Conservation (phyloP, 1,284 basidiomycete species). For the Apiotrichum gracile region DNA sequence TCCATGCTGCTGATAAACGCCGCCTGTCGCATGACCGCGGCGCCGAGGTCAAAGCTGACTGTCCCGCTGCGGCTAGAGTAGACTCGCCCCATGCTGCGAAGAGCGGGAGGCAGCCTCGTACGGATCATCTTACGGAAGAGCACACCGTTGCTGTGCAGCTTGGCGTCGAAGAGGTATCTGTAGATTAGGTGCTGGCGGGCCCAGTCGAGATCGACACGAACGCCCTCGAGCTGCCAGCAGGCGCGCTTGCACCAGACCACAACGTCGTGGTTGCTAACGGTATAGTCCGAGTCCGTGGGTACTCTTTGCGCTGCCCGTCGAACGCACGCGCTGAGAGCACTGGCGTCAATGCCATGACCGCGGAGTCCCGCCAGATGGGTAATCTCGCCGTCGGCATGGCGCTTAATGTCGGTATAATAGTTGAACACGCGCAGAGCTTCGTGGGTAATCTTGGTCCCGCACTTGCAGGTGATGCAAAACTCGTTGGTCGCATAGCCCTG, state of each 20-base stretch:
- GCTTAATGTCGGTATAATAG: conserved; percentile 57
- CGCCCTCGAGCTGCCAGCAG: too few relatives aligned
- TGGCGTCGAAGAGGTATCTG: too few relatives aligned
- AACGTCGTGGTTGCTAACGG: too few relatives aligned
- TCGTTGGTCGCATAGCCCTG: conserved; percentile 10
- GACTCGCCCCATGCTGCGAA: not conserved
- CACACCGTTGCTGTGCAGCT: not conserved
- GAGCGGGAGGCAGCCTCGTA: not conserved
- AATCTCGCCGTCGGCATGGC: not conserved
- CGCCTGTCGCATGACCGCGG: conserved; percentile 28
- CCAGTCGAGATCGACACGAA: not conserved
- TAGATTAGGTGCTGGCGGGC: not conserved
- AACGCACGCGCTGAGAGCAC: too few relatives aligned
- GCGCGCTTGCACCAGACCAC: too few relatives aligned
- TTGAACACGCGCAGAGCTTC: conserved; percentile 40
- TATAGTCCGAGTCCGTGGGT: not conserved
- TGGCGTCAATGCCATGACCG: too few relatives aligned
- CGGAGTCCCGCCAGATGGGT: conserved; percentile 3
- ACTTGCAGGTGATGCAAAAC: conserved; percentile 1
- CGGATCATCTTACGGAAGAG: not conserved
- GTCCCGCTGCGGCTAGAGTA: conserved; percentile 7
- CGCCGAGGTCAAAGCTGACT: conserved; percentile 21
- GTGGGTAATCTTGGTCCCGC: conserved; percentile 11
- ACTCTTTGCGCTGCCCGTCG: not conserved
- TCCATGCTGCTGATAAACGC: conserved; percentile 32